Evolutionary conservation across 331 rosid genomes (phyloP), one percentile per base, ranked within the genome.

Genomic region (Quercus tomentella): DNA sequence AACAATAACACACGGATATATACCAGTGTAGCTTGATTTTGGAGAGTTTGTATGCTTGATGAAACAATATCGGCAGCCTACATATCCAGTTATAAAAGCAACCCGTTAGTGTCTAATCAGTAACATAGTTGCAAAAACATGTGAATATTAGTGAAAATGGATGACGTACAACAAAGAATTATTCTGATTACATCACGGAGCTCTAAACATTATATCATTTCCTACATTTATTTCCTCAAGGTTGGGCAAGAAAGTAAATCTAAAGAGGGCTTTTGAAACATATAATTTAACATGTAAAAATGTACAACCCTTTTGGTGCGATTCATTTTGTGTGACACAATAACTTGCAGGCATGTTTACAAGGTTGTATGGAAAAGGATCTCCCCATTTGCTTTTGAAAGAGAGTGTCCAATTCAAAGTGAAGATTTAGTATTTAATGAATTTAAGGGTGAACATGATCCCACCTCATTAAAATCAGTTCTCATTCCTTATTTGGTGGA

Each of bases 1-100:
- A 65, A 73, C 17, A 68, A 70, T 28, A 63, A 15, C 14, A 7
- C 33, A 69, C 30, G 45, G 74, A 56, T 37, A 43, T 69, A 75
- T 85, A 94, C 96, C 89, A 88, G 77, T 7, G 84, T 4, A 58
- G 6, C 17, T 26, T 55, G 4, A 82, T 89, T 91, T 1, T 91
- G 97, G 78, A 84, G 81, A 74, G 98, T 97, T 69, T 95, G 98
- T 78, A 94, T 86, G 80, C 88, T 80, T 30, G 98, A 89, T 75
- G 77, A 79, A 81, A 94, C 97, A 70, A 94, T 75, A 70, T 57
- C 85, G 51, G 90, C 85, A 79, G 84, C 94, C 98, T 94, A 78
- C 26, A 68, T 23, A 87, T 56, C 23, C 61, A 4, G 52, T 67
- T 16, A 74, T 28, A 81, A 80, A 77, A 79, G 76, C 56, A 16